Conservation (phyloP, 2,329 filamentous ascomycete species). For the Fusarium setosum region DNA sequence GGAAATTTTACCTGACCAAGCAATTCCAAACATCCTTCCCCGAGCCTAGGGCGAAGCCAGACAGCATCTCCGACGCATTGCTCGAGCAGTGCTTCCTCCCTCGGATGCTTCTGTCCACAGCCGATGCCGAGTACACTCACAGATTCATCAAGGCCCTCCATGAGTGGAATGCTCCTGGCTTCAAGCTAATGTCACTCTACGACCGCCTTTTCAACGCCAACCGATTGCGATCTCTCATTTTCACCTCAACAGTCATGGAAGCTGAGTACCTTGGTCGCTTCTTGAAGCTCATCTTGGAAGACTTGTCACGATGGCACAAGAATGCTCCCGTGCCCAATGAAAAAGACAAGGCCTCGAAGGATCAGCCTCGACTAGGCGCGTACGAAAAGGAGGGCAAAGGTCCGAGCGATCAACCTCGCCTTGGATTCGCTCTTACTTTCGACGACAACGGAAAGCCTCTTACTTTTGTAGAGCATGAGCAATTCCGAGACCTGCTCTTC, state of each 20-base stretch:
- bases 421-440: constrained; percentile 82
- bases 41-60: constrained; percentile 70
- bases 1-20: constrained; percentile 75
- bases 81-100: constrained; percentile 95
- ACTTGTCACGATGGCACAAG: constrained; percentile 86
- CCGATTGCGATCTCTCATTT: constrained; percentile 83
- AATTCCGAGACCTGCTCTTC: constrained; percentile 86
- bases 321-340: constrained; percentile 68
- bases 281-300: constrained; percentile 82
- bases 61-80: constrained; percentile 78
- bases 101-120: constrained; percentile 82
- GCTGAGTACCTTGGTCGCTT: constrained; percentile 95
- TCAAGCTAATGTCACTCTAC: constrained; percentile 86
- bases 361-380: constrained; percentile 71
- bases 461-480: constrained; percentile 82
- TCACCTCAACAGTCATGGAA: constrained; percentile 89
- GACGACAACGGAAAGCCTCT: constrained; percentile 74
- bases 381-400: constrained; percentile 84
- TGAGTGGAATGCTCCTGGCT: constrained; percentile 83
- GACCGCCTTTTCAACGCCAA: constrained; percentile 88
- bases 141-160: constrained; percentile 90
- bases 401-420: constrained; percentile 64
- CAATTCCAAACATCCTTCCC: constrained; percentile 86
- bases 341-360: constrained; percentile 50
- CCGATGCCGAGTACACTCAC: constrained; percentile 91